Evolutionary conservation across 2,329 filamentous ascomycete species (phyloP), one percentile per base, ranked within the genome.

Genomic region (Ceratocystis destructans): DNA sequence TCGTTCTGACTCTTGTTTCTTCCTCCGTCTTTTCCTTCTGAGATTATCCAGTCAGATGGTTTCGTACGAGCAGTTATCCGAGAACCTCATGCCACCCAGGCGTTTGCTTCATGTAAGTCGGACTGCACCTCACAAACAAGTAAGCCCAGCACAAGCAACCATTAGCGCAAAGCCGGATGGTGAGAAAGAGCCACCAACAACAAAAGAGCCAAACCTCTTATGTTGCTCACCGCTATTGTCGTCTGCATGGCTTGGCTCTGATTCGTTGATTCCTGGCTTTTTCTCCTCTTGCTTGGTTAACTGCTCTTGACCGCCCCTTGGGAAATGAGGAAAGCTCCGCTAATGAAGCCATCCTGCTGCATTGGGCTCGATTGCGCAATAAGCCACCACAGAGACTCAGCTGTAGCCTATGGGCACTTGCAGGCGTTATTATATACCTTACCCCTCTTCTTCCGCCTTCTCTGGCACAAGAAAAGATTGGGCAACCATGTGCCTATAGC

Each of bases 251-350:
- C 22, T 22, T 50, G 7, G 10, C 46, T n/a, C 33, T 31, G 28
- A 31, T 33, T 17, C 53, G 28, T 31, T 37, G 37, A 41, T 41
- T 41, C 37, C 37, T 8, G 37, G 10, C 2, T 41, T 41, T 41
- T 10, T 8, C 37, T 41, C 37, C 37, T 41, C 37, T 41, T 41
- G 25, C 53, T 31, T n/a, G 53, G 2, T 25, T 20, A 33, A 41
- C 8, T 53, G 25, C 25, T 20, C 53, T 59, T 59, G 53, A 59
- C 53, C 53, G 53, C 53, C 53, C 53, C 28, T 59, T 59, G 53
- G 28, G 25, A 31, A 31, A 33, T 59, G 37, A 10, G 28, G 25
- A 28, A 31, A 33, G 53, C 22, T 17, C 28, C 17, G 25, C 12
- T 28, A 4, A 28, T 33, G 28, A 57, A 57, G 53, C 53, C 53